Evolutionary conservation across 2,329 filamentous ascomycete genomes (phyloP), one percentile per base, ranked within the genome.

Genomic region (Hypoxylon sp.): DNA sequence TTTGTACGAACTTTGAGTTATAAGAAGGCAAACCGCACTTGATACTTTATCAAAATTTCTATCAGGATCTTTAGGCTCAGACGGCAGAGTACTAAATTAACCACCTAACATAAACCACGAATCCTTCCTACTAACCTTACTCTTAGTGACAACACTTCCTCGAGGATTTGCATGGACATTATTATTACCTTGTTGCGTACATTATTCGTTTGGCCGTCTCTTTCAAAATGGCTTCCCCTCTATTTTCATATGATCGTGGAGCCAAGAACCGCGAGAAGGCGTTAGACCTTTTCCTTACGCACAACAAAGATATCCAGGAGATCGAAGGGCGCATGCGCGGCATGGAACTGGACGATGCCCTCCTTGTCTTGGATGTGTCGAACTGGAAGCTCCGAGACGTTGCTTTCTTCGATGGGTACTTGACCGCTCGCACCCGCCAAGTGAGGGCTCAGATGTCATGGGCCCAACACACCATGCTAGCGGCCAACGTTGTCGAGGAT

Each of bases 301-400:
- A 7, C n/a, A 32, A 39, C 24, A 20, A 28, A 7, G 4, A 34
- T 13, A 24, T 11, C 28, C 17, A n/a, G 32, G 11, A 17, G 26
- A 6, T 19, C 44, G 50, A 59, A 15, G 20, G 37, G 6, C 8
- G 2, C 19, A 37, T 62, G 3, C 19, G 10, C 17, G 11, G 15
- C 4, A 39, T 65, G 39, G 7, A 19, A 1, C 15, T 62, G 5
- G 50, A 59, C 28, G 54, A 62, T 4, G 62, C 62, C 6, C 26
- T 65, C 24, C 10, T 59, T 6, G n/a, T 53, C 49, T 22, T 65
- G 10, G 22, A 55, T 11, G 37, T 8, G 20, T n/a, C 26, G 6
- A 11, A n/a, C 32, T 62, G 62, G 62, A 8, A 52, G 19, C 13
- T 19, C 30, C 1, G 15, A 1, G 24, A 60, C 2, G 13, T 56